Percentiles rank a stretch among this genome's conserved stretches.
Evolutionary conservation across 1,284 basidiomycete genomes (phyloP).

Genomic region (Cryptococcus sp.): DNA sequence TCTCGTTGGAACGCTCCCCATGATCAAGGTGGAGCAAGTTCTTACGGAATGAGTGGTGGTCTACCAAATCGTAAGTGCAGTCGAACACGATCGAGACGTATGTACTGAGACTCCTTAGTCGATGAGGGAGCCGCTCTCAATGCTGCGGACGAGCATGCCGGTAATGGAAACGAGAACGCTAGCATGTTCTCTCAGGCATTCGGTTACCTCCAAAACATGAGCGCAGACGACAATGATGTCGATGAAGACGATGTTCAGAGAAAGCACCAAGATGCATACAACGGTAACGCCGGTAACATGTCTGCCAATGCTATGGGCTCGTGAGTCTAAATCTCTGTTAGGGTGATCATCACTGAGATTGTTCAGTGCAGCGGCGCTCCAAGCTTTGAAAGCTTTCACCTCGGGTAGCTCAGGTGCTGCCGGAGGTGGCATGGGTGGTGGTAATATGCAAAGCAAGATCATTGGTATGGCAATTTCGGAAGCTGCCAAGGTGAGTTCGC

Average conservation of each 20-base stretch:
- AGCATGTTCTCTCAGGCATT: slow-evolving; percentile 30
- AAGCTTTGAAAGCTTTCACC: slow-evolving; percentile 59
- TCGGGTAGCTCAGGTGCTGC: slow-evolving; percentile 46
- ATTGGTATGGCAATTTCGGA: slow-evolving; percentile 80
- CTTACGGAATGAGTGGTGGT: slow-evolving; percentile 12
- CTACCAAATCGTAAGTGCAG: slow-evolving; percentile 22
- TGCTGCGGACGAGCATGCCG: slow-evolving; percentile 37
- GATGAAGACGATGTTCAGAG: slow-evolving; percentile 61
- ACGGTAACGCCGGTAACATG: slow-evolving; percentile 54
- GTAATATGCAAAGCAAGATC: slow-evolving; percentile 51
- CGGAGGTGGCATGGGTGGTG: slow-evolving; percentile 40
- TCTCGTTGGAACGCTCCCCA: slow-evolving; percentile 36
- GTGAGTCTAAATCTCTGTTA: slow-evolving; percentile 10
- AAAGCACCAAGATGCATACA: slow-evolving; percentile 55
- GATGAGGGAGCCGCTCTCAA: slow-evolving; percentile 33
- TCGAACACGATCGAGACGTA: too few species aligned
- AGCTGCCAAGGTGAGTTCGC: slow-evolving; percentile 40
- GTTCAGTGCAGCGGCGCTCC: slow-evolving; percentile 65
- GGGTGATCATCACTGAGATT: too few species aligned
- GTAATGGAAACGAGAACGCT: slow-evolving; percentile 38
- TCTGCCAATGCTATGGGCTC: slow-evolving; percentile 59
- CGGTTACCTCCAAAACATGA: slow-evolving; percentile 22
- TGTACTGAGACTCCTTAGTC: slow-evolving; percentile 18
- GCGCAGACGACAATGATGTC: slow-evolving; percentile 43
- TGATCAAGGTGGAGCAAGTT: slow-evolving; percentile 25